Evolutionary conservation across 2,329 filamentous ascomycete species (phyloP), one percentile per base, ranked within the genome.

Genomic region (Colletotrichum musae): DNA sequence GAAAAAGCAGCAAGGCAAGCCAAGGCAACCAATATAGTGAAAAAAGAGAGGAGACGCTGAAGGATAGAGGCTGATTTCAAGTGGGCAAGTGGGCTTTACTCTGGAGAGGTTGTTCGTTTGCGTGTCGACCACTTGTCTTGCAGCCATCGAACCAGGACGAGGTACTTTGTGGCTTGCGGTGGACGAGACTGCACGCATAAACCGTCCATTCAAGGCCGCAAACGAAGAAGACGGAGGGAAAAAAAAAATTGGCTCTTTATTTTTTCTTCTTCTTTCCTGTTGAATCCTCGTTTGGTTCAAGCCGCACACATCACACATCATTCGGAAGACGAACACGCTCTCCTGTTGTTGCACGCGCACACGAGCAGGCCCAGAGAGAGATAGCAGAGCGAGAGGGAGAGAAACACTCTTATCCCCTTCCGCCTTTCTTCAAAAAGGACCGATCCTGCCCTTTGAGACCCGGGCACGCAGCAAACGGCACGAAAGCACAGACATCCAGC

Each of bases 181-280:
- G 32, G 32, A 66, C 50, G 66, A 24, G 66, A 24, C 21, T 24
- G 21, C 62, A 66, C 66, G 62, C 66, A 66, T 69, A 69, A 57
- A 53, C 56, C 50, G 62, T 60, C 66, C 66, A 59, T n/a, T 43
- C 60, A 54, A 53, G 36, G 56, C 66, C 56, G 66, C 66, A 69
- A 69, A 66, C 66, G 66, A 57, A 24, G 21, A 24, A 24, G 21
- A 24, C 18, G 21, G 21, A 24, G 21, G 21, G 21, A 24, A 24
- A 24, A 24, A 24, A 24, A 24, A 57, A 54, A 59, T 65, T 65
- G 54, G 60, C 48, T 54, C 65, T 63, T 47, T 5, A 13, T 26
- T 13, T 12, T 13, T 26, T 26, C 12, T 21, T 13, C 48, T 28
- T 32, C 47, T 13, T 21, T 28, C 28, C 47, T 43, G 13, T 43